phyloP scores from a whole-genome alignment of 352 stramenopile species.

The Phytophthora multivora region DNA sequence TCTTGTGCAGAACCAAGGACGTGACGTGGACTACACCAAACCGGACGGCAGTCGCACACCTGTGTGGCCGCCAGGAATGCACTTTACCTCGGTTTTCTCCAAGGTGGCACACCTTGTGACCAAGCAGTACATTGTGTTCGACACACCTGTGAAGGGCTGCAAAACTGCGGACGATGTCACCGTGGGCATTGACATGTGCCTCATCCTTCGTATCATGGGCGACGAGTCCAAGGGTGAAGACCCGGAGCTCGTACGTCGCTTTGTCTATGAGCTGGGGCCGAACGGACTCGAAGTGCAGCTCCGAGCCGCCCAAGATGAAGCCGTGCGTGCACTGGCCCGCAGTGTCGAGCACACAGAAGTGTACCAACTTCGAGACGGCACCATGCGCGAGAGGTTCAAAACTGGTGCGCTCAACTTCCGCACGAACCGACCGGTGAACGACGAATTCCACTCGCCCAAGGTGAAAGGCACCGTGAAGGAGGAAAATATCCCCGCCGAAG shows the following conservation, averaged over 20 bases:
- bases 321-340: constrained; percentile 77
- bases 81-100: constrained; percentile 74
- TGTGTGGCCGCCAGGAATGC: constrained; percentile 82
- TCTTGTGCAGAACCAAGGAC: constrained; percentile 85
- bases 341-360: constrained; percentile 90
- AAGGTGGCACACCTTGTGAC: constrained; percentile 89
- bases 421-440: constrained; percentile 14
- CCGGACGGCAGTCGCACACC: constrained; percentile 50
- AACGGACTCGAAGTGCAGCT: constrained; percentile 88
- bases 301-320: constrained; percentile 81
- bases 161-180: constrained; percentile 91
- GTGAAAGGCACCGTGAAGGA: constrained; percentile 6
- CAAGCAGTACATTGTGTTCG: constrained; percentile 89
- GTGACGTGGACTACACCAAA: constrained; percentile 63
- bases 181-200: constrained; percentile 85
- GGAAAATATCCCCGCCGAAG: constrained; percentile 13
- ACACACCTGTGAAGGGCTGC: constrained; percentile 89
- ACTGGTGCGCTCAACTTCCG: constrained; percentile 44
- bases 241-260: constrained; percentile 80
- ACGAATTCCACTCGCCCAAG: constrained; percentile 35
- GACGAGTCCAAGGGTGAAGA: constrained; percentile 84
- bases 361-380: constrained; percentile 81
- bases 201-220: constrained; percentile 91
- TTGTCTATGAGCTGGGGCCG: constrained; percentile 88
- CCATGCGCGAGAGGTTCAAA: constrained; percentile 67